Conservation (phyloP, 2,329 filamentous ascomycete species). For the Fusarium brachygibbosum region DNA sequence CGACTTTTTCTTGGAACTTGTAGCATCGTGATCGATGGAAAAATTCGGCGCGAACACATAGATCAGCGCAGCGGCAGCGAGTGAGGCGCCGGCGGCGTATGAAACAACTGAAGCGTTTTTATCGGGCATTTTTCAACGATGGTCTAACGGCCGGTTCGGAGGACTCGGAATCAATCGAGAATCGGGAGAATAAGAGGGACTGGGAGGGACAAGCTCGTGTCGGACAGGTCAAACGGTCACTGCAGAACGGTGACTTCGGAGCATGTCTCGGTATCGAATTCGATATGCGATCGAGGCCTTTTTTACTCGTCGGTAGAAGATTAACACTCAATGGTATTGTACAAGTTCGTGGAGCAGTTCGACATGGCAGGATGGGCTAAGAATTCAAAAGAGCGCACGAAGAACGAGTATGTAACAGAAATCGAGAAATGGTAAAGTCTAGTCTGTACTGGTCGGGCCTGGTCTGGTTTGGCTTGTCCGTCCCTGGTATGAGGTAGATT, state of each 20-base stretch:
- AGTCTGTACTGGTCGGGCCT: slow-evolving; percentile 15
- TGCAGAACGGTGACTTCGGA: slow-evolving; percentile 38
- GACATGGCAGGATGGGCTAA: slow-evolving; percentile 19
- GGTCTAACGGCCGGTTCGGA: slow-evolving; percentile 41
- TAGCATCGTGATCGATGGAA: slow-evolving; percentile 87
- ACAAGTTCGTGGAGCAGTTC: background rate
- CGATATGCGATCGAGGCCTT: slow-evolving; percentile 18
- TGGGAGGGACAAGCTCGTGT: slow-evolving; percentile 32
- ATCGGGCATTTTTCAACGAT: slow-evolving; percentile 53
- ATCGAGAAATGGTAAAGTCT: slow-evolving; percentile 20
- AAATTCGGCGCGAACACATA: slow-evolving; percentile 99
- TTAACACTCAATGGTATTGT: slow-evolving; percentile 11
- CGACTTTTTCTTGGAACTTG: slow-evolving; percentile 79
- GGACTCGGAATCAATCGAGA: slow-evolving; percentile 28
- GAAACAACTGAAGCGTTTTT: slow-evolving; percentile 69
- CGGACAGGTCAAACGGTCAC: slow-evolving; percentile 46
- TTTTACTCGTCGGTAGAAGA: background rate
- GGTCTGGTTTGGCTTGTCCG: background rate
- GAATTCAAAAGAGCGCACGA: slow-evolving; percentile 18
- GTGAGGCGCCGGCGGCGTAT: slow-evolving; percentile 94
- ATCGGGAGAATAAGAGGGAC: slow-evolving; percentile 19
- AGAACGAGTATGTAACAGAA: slow-evolving; percentile 28
- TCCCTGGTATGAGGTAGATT: slow-evolving; percentile 14
- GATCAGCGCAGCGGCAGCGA: slow-evolving; percentile 93
- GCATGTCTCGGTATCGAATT: slow-evolving; percentile 42